phyloP scores from a whole-genome alignment of 2,329 filamentous ascomycete species.

The Monilinia fructigena region DNA sequence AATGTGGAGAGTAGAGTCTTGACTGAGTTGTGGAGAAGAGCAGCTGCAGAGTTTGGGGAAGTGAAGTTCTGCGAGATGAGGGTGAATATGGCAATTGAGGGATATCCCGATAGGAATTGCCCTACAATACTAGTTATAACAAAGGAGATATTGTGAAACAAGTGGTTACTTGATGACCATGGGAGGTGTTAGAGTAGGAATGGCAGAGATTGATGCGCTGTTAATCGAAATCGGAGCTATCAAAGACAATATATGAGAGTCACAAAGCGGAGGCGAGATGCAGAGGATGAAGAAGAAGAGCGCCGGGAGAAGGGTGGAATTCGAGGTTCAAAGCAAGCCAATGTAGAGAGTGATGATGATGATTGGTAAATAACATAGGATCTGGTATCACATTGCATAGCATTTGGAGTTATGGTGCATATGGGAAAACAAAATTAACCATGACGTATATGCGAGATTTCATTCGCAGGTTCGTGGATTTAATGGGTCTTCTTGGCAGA shows the following conservation, averaged over 20 bases:
- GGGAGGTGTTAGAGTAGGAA: slow-evolving; percentile 66
- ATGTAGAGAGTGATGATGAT: slow-evolving; percentile 46
- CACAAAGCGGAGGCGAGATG: slow-evolving; percentile 37
- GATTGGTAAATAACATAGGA: slow-evolving; percentile 16
- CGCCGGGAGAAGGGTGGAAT: slow-evolving; percentile 37
- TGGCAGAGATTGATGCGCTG: slow-evolving; percentile 76
- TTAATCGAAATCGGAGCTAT: slow-evolving; percentile 81
- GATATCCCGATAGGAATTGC: slow-evolving; percentile 91
- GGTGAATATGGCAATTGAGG: slow-evolving; percentile 93
- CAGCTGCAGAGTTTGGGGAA: slow-evolving; percentile 83
- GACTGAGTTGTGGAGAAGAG: slow-evolving; percentile 79
- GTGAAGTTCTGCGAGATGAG: slow-evolving; percentile 97
- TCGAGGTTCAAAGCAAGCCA: slow-evolving; percentile 31
- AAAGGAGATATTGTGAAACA: slow-evolving; percentile 92
- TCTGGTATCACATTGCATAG: slow-evolving; percentile 20
- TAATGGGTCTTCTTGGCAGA: not conserved
- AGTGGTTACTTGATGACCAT: slow-evolving; percentile 84
- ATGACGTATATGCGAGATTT: not conserved
- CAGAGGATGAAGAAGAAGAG: slow-evolving; percentile 39
- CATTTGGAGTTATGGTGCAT: slow-evolving; percentile 21
- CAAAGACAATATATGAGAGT: slow-evolving; percentile 72
- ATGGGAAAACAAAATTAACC: not conserved
- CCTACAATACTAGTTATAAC: slow-evolving; percentile 92
- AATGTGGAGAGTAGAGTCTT: slow-evolving; percentile 85
- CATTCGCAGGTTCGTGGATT: not conserved